A percentile compares a stretch with the other conserved stretches of the same genome.
phyloP scores from a whole-genome alignment of 2,329 filamentous ascomycete species.

The Cryphonectria carpinicola region DNA sequence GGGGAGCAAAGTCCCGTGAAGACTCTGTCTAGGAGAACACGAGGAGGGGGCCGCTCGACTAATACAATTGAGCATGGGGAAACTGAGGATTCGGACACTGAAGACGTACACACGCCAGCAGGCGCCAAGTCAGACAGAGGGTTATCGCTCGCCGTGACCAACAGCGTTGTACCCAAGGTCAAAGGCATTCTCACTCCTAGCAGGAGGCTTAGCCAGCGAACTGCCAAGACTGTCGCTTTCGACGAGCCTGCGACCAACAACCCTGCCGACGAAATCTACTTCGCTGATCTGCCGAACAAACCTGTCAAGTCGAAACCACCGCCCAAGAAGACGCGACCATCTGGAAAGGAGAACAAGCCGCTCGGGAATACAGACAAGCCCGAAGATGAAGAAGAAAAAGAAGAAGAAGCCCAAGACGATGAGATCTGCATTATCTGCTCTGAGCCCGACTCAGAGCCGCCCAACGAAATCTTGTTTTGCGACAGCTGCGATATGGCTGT shows the following conservation, averaged over 20 bases:
- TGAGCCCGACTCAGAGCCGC: constrained; percentile 58
- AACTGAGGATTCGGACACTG: not conserved
- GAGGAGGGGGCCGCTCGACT: not conserved
- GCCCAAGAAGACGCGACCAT: constrained; percentile 25
- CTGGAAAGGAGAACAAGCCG: constrained; percentile 24
- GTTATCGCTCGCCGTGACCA: constrained; percentile 22
- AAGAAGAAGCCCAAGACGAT: constrained; percentile 46
- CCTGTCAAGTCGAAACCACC: constrained; percentile 35
- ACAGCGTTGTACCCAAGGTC: constrained; percentile 37
- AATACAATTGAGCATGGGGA: not conserved
- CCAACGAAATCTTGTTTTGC: constrained; percentile 67
- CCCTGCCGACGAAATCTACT: constrained; percentile 50
- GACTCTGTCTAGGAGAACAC: constrained; percentile 9
- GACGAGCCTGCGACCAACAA: constrained; percentile 38
- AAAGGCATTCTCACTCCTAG: constrained; percentile 62
- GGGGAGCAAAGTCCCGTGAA: constrained; percentile 22
- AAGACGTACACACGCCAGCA: constrained; percentile 20
- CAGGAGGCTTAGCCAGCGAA: constrained; percentile 46
- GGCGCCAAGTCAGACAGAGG: constrained; percentile 26
- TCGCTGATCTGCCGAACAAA: constrained; percentile 55
- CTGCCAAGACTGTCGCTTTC: constrained; percentile 62
- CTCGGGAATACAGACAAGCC: constrained; percentile 33
- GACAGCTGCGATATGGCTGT: constrained; percentile 66
- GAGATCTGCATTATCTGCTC: constrained; percentile 62
- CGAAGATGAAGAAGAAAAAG: constrained; percentile 41